Evolutionary conservation across 83 land plant genomes (phyloP), one percentile per base, ranked within the genome.

Genomic region (Isoetes engelmannii): DNA sequence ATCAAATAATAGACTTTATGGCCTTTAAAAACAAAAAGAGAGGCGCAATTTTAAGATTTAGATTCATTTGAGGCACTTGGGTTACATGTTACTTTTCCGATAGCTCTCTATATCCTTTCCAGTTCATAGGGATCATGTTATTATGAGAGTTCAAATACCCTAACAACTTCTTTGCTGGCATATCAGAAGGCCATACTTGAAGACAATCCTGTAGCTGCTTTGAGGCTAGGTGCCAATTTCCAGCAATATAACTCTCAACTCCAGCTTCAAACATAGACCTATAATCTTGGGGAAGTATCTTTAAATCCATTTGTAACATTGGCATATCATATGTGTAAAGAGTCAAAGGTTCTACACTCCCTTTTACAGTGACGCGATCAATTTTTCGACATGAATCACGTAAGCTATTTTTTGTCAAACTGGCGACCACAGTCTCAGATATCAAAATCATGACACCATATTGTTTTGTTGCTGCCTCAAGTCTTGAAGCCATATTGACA

Each of bases 51-150:
- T 28, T 28, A 28, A 28, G 37, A 28, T 28, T 28, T 2, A 28
- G 37, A 28, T 28, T 28, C 37, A 28, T 28, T 28, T 28, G 37
- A 28, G 37, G 37, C 37, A 28, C 37, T 28, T 28, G 37, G 37
- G 37, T 0, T 28, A 28, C 37, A 28, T 28, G 37, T 74, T 57
- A 78, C 50, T 79, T 79, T 47, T 79, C 82, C 5, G 57, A 67
- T 13, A 79, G 73, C 57, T 75, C 82, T 67, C 82, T 70, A 55
- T 79, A 79, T 21, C 82, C 82, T 66, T 70, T 65, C 82, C 82
- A 79, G 10, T 50, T 67, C 8, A 57, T 19, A 37, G 82, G 82
- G n/a, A 71, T 74, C 57, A 67, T 60, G 50, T 79, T 76, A 21
- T 79, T 79, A 58, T 79, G 82, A 9, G 82, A 75, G 12, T 73